Conservation (phyloP, 2,329 filamentous ascomycete genomes). For the Fusarium avenaceum region DNA sequence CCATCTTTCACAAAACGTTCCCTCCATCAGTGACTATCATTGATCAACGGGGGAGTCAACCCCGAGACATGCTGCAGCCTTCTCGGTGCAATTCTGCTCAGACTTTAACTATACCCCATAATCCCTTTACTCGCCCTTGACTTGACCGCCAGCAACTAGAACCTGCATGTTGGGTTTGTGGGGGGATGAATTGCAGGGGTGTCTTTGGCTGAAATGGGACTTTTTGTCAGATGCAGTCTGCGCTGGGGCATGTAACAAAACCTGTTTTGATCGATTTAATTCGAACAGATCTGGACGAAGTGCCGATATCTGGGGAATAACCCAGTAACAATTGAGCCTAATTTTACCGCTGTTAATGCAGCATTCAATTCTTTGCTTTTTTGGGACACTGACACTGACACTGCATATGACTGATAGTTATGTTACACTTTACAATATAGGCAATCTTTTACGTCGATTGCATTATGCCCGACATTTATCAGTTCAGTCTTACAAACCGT, state of each 20-base stretch:
- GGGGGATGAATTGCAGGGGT: slow-evolving; percentile 4
- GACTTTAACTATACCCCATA: neutral
- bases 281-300: slow-evolving; percentile 16
- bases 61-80: slow-evolving; percentile 9
- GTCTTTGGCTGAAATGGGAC: neutral
- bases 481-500: neutral
- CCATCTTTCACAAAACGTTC: slow-evolving; percentile 33
- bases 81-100: slow-evolving; percentile 1
- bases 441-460: neutral
- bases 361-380: neutral
- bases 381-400: too few relatives aligned
- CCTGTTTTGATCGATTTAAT: slow-evolving; percentile 14
- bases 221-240: slow-evolving; percentile 23
- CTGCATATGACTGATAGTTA: neutral
- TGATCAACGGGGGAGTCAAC: slow-evolving; percentile 8
- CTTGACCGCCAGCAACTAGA: slow-evolving; percentile 25
- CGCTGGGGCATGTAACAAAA: slow-evolving; percentile 1
- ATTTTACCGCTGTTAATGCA: neutral
- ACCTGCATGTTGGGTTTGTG: neutral
- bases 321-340: slow-evolving; percentile 4
- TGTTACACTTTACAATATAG: too few relatives aligned
- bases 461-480: neutral
- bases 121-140: slow-evolving; percentile 2
- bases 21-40: slow-evolving; percentile 7
- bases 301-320: slow-evolving; percentile 36